A percentile compares a stretch with the other conserved stretches of the same genome.
These are phyloP conservation scores for Mrakia gelida DNA, from an alignment of 768 basidiomycete species.

Conservation along the genomic window DNA sequence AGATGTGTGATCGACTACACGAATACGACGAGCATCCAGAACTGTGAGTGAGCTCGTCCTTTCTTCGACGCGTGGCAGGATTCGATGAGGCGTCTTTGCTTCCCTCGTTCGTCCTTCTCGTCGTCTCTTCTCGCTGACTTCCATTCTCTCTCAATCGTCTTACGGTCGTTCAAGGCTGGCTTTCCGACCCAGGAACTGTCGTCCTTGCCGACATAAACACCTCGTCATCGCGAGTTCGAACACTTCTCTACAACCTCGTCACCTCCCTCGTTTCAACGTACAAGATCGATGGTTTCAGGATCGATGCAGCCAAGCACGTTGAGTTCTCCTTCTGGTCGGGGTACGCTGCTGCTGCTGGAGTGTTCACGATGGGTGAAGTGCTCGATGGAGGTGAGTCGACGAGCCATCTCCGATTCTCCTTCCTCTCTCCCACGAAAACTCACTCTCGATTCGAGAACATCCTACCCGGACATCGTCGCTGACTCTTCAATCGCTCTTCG, in stretches of 20 bases:
- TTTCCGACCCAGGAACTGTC: constrained; percentile 8
- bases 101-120: too few relatives aligned
- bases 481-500: background rate
- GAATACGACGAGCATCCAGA: background rate
- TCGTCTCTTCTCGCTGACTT: background rate
- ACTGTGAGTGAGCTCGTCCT: background rate
- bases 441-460: too few relatives aligned
- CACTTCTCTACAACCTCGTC: constrained; percentile 7
- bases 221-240: background rate
- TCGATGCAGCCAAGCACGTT: constrained; percentile 30
- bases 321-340: constrained; percentile 17
- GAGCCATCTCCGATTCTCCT: too few relatives aligned
- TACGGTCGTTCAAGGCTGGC: constrained; percentile 17
- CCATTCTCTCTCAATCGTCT: background rate
- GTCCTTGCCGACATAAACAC: constrained; percentile 28
- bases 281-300: constrained; percentile 23
- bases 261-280: constrained; percentile 24
- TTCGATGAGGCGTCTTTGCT: too few relatives aligned
- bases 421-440: background rate
- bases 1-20: constrained; percentile 8
- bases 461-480: too few relatives aligned
- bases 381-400: constrained; percentile 22
- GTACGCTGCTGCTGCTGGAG: background rate
- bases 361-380: constrained; percentile 24
- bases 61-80: too few relatives aligned